Evolutionary conservation across 306 rosid genomes (phyloP), one percentile per base, ranked within the genome.

Genomic region (Ziziphus jujuba): DNA sequence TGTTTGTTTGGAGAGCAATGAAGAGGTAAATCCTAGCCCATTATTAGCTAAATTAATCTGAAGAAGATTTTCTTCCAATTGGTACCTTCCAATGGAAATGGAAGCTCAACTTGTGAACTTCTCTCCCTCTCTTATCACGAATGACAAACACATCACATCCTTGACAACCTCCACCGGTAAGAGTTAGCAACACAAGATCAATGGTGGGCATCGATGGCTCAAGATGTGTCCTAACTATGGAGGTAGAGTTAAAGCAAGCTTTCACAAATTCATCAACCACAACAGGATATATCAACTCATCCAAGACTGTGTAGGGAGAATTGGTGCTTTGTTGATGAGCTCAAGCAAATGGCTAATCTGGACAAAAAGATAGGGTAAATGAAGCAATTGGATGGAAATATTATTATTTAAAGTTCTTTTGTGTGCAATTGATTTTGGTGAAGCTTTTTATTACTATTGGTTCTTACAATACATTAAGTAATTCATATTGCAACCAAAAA

Each of bases 41-140:
- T 74, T 72, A 0, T 67, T 45, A 9, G 82, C 81, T 44, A 88
- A 63, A 74, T 88, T 91, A 38, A 88, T 83, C 75, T 84, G 84
- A 33, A 88, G 54, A 9, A n/a, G n/a, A n/a, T n/a, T n/a, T n/a
- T n/a, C n/a, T n/a, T n/a, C n/a, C n/a, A n/a, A n/a, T n/a, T n/a
- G 92, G 66, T 80, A 64, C 44, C 90, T 90, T 12, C 96, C 96
- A 31, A 89, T 86, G 65, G 80, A 84, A 5, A 89, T 57, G 12
- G 83, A 44, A 2, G 78, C 36, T 47, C 33, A 10, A 56, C 43
- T n/a, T n/a, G n/a, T n/a, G n/a, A n/a, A n/a, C n/a, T n/a, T n/a
- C n/a, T n/a, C n/a, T n/a, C 15, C 86, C 95, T 14, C 80, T 89
- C 56, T 88, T 86, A 50, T n/a, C n/a, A 86, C 82, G 49, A 89